phyloP scores from a whole-genome alignment of 2,329 filamentous ascomycete species.

The Cryphonectria japonica region DNA sequence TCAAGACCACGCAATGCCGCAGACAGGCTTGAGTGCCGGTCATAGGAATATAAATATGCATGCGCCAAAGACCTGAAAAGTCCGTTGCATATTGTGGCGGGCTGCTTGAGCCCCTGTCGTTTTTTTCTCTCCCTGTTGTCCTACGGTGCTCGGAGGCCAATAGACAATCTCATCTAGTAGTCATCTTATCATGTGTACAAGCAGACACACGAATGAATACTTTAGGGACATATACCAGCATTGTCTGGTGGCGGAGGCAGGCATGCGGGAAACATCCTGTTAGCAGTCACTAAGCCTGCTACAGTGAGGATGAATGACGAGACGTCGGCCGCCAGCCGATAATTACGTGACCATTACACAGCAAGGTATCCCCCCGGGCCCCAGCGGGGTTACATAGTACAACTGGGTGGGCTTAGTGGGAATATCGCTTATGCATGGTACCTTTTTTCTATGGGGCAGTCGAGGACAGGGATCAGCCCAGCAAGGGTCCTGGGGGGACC shows the following conservation, averaged over 20 bases:
- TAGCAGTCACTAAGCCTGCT: background rate
- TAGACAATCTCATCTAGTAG: background rate
- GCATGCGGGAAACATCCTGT: background rate
- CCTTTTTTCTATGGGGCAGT: background rate
- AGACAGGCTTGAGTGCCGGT: background rate
- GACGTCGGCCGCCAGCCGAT: background rate
- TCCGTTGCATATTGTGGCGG: background rate
- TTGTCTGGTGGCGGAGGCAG: background rate
- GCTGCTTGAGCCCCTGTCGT: background rate
- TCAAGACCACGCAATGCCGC: background rate
- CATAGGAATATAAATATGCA: background rate
- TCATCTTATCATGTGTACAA: too few species aligned
- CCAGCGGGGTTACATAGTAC: background rate
- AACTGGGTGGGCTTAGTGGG: background rate
- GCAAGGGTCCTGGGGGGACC: background rate
- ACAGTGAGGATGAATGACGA: background rate
- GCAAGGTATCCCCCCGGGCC: background rate
- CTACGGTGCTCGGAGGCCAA: background rate
- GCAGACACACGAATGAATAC: background rate
- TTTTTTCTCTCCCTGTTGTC: too few species aligned
- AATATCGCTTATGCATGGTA: background rate
- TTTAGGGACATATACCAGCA: background rate
- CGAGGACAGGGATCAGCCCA: background rate
- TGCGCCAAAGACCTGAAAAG: background rate
- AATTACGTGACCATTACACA: background rate